These are phyloP conservation scores for Paraleonurus japonicus DNA, from an alignment of 257 asterid species.

Conservation along the genomic window DNA sequence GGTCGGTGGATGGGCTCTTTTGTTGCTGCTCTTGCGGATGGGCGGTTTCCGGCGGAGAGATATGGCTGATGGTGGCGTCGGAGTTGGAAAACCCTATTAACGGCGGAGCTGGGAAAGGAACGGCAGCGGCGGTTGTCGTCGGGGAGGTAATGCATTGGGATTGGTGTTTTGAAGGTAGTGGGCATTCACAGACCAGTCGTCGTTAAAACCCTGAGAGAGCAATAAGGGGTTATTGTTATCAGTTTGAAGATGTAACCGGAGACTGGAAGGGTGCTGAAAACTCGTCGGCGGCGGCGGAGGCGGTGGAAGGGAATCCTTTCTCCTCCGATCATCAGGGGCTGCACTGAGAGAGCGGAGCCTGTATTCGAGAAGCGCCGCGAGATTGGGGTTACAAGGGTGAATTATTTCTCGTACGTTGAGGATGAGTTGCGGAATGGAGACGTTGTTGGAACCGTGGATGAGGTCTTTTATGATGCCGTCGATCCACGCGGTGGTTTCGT, in stretches of 20 bases:
- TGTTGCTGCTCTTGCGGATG: conserved; percentile 32
- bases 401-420: conserved; percentile 88
- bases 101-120: conserved; percentile 27
- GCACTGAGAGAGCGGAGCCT: conserved; percentile 71
- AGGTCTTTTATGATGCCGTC: conserved; percentile 90
- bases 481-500: conserved; percentile 80
- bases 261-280: conserved; percentile 24
- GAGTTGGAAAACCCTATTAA: background rate
- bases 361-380: conserved; percentile 71
- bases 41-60: conserved; percentile 20
- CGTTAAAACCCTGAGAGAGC: conserved; percentile 24
- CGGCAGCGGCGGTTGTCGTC: conserved; percentile 18
- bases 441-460: conserved; percentile 62
- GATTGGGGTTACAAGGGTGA: conserved; percentile 90
- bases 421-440: conserved; percentile 82
- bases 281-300: conserved; percentile 11
- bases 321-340: conserved; percentile 22
- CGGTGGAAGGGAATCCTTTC: conserved; percentile 29
- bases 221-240: conserved; percentile 26
- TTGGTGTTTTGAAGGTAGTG: conserved; percentile 20
- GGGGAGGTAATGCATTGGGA: conserved; percentile 6
- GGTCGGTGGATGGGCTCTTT: conserved; percentile 30
- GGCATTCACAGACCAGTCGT: conserved; percentile 39
- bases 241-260: conserved; percentile 23
- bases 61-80: background rate